These are phyloP conservation scores for Alnus glutinosa DNA, from an alignment of 306 rosid genomes.

Conservation along the genomic window DNA sequence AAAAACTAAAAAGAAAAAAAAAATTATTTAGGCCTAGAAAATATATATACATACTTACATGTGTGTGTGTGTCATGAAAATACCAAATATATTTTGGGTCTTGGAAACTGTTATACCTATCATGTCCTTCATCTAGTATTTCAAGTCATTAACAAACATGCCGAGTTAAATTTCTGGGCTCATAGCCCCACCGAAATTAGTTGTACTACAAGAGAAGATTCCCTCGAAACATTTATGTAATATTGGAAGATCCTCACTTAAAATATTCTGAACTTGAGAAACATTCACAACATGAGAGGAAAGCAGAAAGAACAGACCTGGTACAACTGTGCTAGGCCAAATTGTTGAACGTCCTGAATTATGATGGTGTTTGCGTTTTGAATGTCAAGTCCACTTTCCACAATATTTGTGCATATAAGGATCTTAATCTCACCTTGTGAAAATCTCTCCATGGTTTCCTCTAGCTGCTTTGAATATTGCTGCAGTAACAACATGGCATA, in stretches of 20 bases:
- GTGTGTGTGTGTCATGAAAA: background rate
- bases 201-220: background rate
- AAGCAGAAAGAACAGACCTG: conserved; percentile 66
- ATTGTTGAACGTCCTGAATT: conserved; percentile 94
- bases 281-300: background rate
- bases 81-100: background rate
- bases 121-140: background rate
- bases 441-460: conserved; percentile 93
- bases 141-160: background rate
- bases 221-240: background rate
- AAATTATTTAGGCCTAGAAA: no score
- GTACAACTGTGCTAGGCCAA: conserved; percentile 94
- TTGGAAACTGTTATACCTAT: background rate
- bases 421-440: conserved; percentile 75
- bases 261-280: background rate
- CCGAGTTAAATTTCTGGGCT: background rate
- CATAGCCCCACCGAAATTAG: background rate
- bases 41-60: background rate
- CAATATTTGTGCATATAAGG: conserved; percentile 85
- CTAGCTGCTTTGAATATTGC: conserved; percentile 91
- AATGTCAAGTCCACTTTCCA: conserved; percentile 98
- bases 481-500: conserved; percentile 39
- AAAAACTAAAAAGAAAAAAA: no score
- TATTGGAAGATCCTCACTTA: background rate
- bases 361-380: conserved; percentile 98